Base-by-base conservation (phyloP, 129 eudicot genomes). In the Helichrysum umbraculigerum region DNA sequence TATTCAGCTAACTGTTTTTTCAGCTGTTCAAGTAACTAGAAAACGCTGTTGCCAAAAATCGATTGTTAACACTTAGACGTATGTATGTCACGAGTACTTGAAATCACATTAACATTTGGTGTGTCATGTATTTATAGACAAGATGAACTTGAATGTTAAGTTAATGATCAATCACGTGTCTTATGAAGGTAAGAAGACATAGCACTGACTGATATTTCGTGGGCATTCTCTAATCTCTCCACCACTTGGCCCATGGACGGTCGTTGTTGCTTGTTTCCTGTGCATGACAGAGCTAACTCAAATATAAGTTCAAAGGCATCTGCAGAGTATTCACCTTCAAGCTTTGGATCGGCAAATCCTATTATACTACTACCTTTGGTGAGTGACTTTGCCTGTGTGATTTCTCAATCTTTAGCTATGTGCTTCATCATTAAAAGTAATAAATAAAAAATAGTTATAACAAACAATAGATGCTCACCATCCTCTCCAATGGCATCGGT, bases 301-400 rank as follows among this genome's bases (percentile, higher is more conserved):
- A 87, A 80, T 4, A 54, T 33, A 68, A 80, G 78, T 60, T 79
- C 80, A 67, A 87, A 87, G 1, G 88, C 92, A 54, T 88, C 88
- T 63, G 70, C 75, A 29, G 89, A 83, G 80, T 78, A 88, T 74
- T 83, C 85, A 7, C 86, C 89, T 51, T 76, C 75, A 44, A 88
- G 90, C 51, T 76, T 83, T 51, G 85, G 89, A 76, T 88, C 92
- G 12, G 86, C 86, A 70, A 88, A 88, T 42, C 87, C 87, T 73
- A 68, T 65, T 42, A 81, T 77, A 76, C 79, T 82, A 51, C 85
- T 82, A 19, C 79, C 75, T 69, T 74, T 78, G 44, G 76, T 77
- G n/a, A 89, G 72, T 17, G 84, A 82, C 79, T 80, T 89, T 60
- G 95, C 95, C 91, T 89, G 84, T 22, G 10, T 63, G 30, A 64